Evolutionary conservation across 2,329 filamentous ascomycete species (phyloP).

Genomic region (Fusarium temperatum): DNA sequence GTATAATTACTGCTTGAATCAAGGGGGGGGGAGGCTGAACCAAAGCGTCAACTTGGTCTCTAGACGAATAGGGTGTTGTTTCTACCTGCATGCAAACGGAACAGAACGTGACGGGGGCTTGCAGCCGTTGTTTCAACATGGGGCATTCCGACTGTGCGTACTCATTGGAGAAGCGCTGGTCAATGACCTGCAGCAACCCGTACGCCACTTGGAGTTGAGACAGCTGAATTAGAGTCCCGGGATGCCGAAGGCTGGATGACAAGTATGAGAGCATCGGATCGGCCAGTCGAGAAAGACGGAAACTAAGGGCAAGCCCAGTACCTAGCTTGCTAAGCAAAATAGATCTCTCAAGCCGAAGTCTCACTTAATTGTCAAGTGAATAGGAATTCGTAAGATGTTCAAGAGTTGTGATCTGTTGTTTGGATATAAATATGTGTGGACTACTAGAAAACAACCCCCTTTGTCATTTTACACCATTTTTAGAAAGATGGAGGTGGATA

Average conservation of each 20-base stretch:
- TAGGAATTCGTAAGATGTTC: constrained; percentile 1
- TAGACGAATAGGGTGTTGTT: constrained; percentile 6
- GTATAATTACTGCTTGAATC: constrained; percentile 10
- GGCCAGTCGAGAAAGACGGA: neutral
- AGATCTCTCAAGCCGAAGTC: neutral
- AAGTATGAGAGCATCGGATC: neutral
- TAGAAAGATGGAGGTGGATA: constrained; percentile 49
- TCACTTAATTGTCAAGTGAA: neutral
- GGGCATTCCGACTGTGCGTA: constrained; percentile 32
- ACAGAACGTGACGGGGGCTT: constrained; percentile 18
- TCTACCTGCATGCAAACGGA: constrained; percentile 4
- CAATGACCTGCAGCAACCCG: constrained; percentile 33
- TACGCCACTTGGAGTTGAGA: constrained; percentile 29
- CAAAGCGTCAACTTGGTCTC: neutral
- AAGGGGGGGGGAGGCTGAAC: constrained; percentile 6
- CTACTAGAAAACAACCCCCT: constrained; percentile 31
- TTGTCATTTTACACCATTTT: constrained; percentile 32
- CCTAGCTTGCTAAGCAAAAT: neutral
- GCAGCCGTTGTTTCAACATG: constrained; percentile 33
- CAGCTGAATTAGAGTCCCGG: constrained; percentile 7
- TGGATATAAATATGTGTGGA: constrained; percentile 33
- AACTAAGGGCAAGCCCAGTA: neutral
- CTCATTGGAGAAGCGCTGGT: constrained; percentile 8
- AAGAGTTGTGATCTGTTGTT: constrained; percentile 29
- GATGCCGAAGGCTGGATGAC: constrained; percentile 11